Evolutionary conservation across 768 basidiomycete species (phyloP), one percentile per base, ranked within the genome.

Genomic region (Mycena amicta): DNA sequence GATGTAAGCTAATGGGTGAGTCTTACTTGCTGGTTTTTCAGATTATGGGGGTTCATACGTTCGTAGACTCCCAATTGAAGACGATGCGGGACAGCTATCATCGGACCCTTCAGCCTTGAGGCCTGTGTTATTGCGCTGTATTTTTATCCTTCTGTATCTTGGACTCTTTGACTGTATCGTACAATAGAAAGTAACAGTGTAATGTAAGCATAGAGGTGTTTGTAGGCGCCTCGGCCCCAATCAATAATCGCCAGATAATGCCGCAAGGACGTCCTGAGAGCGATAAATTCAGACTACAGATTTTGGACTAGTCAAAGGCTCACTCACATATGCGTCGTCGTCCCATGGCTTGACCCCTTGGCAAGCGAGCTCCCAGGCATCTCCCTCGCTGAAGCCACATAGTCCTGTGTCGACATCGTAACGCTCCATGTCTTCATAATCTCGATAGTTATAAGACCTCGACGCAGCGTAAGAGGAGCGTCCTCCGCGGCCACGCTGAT

Each of bases 341-440:
- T 49, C 47, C 47, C 47, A 49, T 6, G 47, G 47, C 27, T 49
- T 49, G 6, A 49, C 47, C 12, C 47, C 47, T 25, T 49, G 47
- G 27, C 47, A 49, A 8, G 26, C 26, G 8, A 49, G 26, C 25
- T 49, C 47, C 47, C 22, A 26, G n/a, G 26, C 47, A 5, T 49
- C 25, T 8, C 26, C 26, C 47, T 49, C 47, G n/a, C 5, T 26
- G 27, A 49, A 49, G 23, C 47, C 47, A 45, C 43, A 45, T 23
- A 45, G 20, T 45, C 43, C 43, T 16, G 43, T 6, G 20, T 45
- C 43, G 43, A 13, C 8, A 23, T 45, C 43, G 33, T 8, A 8
- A 8, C 8, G 33, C 13, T 45, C 43, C 5, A 28, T 6, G 27
- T 49, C 47, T 22, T 49, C 25, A 28, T 49, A 29, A 12, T 49